Percentiles rank a stretch among this genome's conserved stretches.
phyloP scores from a whole-genome alignment of 179 eudicot species.

The Drosera spatulata region DNA sequence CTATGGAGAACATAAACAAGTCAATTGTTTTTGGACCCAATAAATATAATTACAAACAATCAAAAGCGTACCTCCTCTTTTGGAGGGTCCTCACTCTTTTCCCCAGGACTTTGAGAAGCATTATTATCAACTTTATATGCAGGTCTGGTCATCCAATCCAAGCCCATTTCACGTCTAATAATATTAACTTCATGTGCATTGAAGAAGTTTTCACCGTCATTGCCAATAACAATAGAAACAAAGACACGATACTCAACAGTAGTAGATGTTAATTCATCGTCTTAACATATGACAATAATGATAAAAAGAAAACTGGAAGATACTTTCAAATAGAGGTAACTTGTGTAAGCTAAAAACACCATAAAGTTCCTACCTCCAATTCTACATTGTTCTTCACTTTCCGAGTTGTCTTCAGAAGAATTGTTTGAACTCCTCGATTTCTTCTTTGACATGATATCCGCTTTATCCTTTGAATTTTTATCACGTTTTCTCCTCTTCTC shows the following conservation, averaged over 20 bases:
- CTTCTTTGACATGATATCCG: too few relatives aligned
- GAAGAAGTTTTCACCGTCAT: constrained; percentile 22
- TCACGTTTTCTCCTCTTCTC: constrained; percentile 19
- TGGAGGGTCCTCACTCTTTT: constrained; percentile 36
- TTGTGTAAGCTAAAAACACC: constrained; percentile 7
- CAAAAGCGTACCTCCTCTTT: constrained; percentile 42
- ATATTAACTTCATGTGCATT: constrained; percentile 17
- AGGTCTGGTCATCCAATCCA: constrained; percentile 92
- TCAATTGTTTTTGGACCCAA: not conserved
- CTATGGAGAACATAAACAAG: too few relatives aligned
- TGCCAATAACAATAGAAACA: constrained; percentile 13
- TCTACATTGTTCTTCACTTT: constrained; percentile 17
- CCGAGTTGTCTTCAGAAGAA: constrained; percentile 26
- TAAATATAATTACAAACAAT: not conserved
- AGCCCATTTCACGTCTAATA: constrained; percentile 71
- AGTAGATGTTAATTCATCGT: not conserved
- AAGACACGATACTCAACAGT: not conserved
- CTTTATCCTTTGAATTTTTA: too few relatives aligned
- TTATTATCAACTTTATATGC: constrained; percentile 28
- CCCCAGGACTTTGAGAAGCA: constrained; percentile 14
- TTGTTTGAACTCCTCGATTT: not conserved
- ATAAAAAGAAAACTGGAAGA: not conserved
- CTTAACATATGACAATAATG: not conserved
- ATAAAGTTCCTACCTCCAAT: constrained; percentile 21
- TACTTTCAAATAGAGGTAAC: not conserved